Evolutionary conservation across 2,329 filamentous ascomycete species (phyloP), one percentile per base, ranked within the genome.

Genomic region (Chaetomiaceae sp.): DNA sequence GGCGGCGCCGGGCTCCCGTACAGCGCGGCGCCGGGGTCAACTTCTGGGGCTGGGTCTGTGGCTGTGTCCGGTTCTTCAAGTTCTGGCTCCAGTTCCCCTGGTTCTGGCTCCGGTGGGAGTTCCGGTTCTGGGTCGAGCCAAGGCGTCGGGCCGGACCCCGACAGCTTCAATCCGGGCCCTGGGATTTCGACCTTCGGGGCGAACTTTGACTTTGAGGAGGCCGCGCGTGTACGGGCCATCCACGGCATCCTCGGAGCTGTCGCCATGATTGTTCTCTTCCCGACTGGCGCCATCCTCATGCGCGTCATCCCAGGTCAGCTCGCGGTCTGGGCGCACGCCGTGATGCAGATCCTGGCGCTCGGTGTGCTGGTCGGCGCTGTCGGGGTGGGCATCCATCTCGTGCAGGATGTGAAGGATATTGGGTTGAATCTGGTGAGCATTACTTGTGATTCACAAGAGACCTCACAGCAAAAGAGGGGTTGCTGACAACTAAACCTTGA

Each of bases 181-280:
- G 10, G 19, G 14, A 23, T 34, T 20, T 20, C 17, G 17, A n/a
- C 9, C 27, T 17, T 27, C 17, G 44, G 51, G 12, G 34, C 40
- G 4, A 35, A 21, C 9, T 58, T 56, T 23, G 55, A 58, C 16
- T 38, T 55, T 35, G 38, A 51, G 12, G 19, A 43, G 30, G 56
- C 55, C 12, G 45, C 40, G 53, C 33, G 50, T 14, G 33, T 44
- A 20, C 45, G 58, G 13, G 48, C 49, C 2, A 58, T 68, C 20
- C 74, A 76, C 63, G 73, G 73, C 25, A 62, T 70, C 23, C 58
- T 76, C 3, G 71, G 66, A 1, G 62, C 67, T 8, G 21, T 73
- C 6, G 67, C 70, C 33, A 71, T 76, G 53, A 70, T 68, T 5
- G 59, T 68, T 17, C 54, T 76, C 19, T 74, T 76, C 57, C 74